Base-by-base conservation (phyloP, 495 filamentous ascomycete species). In the Podospora appendiculata region DNA sequence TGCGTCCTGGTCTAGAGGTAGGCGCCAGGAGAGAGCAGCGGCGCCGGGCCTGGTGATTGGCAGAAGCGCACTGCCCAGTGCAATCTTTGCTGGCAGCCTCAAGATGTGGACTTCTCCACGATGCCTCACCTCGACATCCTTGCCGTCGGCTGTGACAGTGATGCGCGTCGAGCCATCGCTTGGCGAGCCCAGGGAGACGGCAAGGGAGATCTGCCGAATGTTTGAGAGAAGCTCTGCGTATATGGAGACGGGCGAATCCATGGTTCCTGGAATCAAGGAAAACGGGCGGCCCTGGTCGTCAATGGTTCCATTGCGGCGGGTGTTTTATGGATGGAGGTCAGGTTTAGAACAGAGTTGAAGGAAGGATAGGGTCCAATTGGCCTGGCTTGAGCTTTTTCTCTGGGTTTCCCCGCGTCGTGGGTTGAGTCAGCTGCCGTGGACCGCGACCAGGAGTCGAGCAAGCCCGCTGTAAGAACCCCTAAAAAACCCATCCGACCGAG, bases 171-270 rank as follows among this genome's bases (percentile, higher is more conserved):
- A 62, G 14, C 55, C 45, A 35, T 68, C 71, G 17, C 72, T 62
- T 3, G 72, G 67, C 3, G 78, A 77, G 12, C 77, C 73, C 3
- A 93, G 72, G 0, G 83, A 82, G 5, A 84, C 81, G 53, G 83
- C 85, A 16, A 95, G 70, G 4, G 87, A 88, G 42, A 95, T 77
- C 65, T 91, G 88, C 11, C 85, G 83, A 58, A 98, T 94, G 62
- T 96, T 89, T 53, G 83, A 75, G 5, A 96, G 77, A 0, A 93
- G 79, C 74, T 98, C 93, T 13, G 91, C 89, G 62, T 96, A 91
- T 16, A 96, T 73, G 6, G 33, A 41, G 13, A 38, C 42, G 4
- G 53, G 32, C n/a, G 42, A 48, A 41, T 47, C 57, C 63, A 67
- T 64, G 8, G 34, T 35, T 32, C 13, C 25, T 25, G 25, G 5